These are phyloP conservation scores for Pouteria campechiana DNA, from an alignment of 179 eudicot genomes.

Conservation along the genomic window DNA sequence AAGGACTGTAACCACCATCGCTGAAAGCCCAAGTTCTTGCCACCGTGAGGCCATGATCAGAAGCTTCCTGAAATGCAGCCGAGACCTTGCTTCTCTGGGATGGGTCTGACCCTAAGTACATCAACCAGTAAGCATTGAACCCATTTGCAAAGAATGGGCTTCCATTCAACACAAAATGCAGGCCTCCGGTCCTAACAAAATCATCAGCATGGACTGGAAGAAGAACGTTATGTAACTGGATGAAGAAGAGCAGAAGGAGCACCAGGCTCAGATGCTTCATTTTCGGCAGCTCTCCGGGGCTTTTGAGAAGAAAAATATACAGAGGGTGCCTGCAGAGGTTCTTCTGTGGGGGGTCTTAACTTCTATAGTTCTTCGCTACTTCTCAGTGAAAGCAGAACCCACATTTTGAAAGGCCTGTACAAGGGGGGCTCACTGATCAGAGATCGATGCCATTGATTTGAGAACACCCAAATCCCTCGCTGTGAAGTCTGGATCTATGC, in stretches of 20 bases:
- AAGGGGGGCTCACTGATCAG: no score
- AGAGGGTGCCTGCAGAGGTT: no score
- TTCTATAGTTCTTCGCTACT: no score
- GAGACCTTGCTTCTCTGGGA: slow-evolving; percentile 35
- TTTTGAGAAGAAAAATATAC: no score
- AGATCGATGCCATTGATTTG: no score
- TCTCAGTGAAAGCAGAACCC: no score
- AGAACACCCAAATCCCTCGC: no score
- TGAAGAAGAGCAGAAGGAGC: slow-evolving; percentile 1
- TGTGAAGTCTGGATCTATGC: no score
- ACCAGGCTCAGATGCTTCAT: slow-evolving; percentile 10
- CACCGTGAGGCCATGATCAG: slow-evolving; percentile 36
- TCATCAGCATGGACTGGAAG: slow-evolving; percentile 11
- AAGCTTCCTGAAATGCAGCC: slow-evolving; percentile 37
- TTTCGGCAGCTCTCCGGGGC: background rate
- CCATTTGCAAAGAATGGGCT: slow-evolving; percentile 51
- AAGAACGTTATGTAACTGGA: background rate
- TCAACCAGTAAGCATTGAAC: slow-evolving; percentile 80
- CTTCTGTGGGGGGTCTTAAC: no score
- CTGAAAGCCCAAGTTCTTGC: slow-evolving; percentile 79
- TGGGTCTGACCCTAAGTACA: slow-evolving; percentile 43
- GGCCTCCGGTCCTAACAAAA: slow-evolving; percentile 34
- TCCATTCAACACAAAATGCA: slow-evolving; percentile 40
- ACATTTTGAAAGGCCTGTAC: no score
- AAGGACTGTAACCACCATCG: slow-evolving; percentile 50